These are phyloP conservation scores for Penicillium sp. DNA, from an alignment of 2,329 filamentous ascomycete species.

Conservation along the genomic window DNA sequence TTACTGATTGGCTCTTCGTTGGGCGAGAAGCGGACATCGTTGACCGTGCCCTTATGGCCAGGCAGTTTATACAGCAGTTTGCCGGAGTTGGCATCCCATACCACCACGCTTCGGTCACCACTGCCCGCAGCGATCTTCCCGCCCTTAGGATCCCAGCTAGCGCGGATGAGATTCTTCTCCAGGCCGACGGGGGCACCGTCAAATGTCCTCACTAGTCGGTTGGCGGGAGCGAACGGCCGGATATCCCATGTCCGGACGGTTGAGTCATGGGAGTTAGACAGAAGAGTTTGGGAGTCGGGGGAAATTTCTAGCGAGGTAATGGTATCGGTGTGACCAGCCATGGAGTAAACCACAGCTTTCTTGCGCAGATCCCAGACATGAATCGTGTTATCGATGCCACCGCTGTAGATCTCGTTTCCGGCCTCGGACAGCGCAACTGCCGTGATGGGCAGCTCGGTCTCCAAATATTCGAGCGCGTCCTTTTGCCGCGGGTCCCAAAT, in stretches of 20 bases:
- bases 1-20: slow-evolving; percentile 83
- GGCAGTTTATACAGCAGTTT: slow-evolving; percentile 94
- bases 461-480: slow-evolving; percentile 80
- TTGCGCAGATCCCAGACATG: slow-evolving; percentile 96
- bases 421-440: slow-evolving; percentile 89
- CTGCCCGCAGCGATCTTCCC: slow-evolving; percentile 87
- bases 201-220: slow-evolving; percentile 82
- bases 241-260: slow-evolving; percentile 97
- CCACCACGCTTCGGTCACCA: slow-evolving; percentile 84
- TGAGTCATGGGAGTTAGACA: slow-evolving; percentile 92
- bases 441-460: slow-evolving; percentile 90
- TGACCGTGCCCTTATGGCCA: slow-evolving; percentile 92
- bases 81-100: slow-evolving; percentile 87
- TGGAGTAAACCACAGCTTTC: slow-evolving; percentile 81
- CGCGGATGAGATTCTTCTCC: slow-evolving; percentile 88
- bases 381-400: slow-evolving; percentile 95
- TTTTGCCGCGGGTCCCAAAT: slow-evolving; percentile 96
- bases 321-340: slow-evolving; percentile 89
- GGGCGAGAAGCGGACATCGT: slow-evolving; percentile 89
- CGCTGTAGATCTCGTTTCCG: slow-evolving; percentile 92
- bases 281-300: slow-evolving; percentile 83
- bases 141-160: slow-evolving; percentile 85
- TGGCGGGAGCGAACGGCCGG: slow-evolving; percentile 85
- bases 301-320: slow-evolving; percentile 89
- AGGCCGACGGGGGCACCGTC: slow-evolving; percentile 86